Evolutionary conservation across 2,329 filamentous ascomycete species (phyloP).

Genomic region (Colletotrichum melonis): DNA sequence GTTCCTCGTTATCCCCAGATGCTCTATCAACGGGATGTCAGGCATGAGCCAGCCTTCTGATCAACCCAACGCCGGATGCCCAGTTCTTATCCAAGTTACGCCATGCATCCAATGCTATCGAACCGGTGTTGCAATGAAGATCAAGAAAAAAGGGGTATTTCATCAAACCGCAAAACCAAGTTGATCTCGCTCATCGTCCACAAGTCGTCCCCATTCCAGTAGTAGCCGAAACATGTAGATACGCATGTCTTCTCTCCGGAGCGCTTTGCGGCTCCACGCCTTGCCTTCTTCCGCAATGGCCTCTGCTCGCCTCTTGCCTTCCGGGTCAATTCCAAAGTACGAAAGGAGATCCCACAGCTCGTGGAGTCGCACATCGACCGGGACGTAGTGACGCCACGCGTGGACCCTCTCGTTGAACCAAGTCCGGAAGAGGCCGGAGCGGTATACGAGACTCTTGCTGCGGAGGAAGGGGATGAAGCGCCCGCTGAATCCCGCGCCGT

Average conservation of each 20-base stretch:
- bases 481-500: constrained; percentile 64
- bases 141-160: neutral
- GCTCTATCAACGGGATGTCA: neutral
- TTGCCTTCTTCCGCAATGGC: constrained; percentile 43
- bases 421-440: constrained; percentile 70
- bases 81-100: neutral
- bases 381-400: constrained; percentile 73
- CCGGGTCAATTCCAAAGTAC: constrained; percentile 36
- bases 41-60: neutral
- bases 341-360: constrained; percentile 32
- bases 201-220: constrained; percentile 75
- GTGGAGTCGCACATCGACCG: constrained; percentile 60
- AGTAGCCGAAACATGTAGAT: constrained; percentile 79
- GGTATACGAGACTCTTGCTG: constrained; percentile 64
- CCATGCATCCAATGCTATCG: neutral
- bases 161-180: constrained; percentile 44
- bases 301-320: constrained; percentile 37
- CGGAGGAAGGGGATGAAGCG: constrained; percentile 63
- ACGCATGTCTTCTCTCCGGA: constrained; percentile 78
- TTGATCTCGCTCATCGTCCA: constrained; percentile 63
- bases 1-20: neutral
- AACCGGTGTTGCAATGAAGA: neutral
- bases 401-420: constrained; percentile 73
- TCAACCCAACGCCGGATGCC: neutral
- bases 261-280: constrained; percentile 66